Conservation (phyloP, 2,329 filamentous ascomycete species). For the Colletotrichum sansevieriae region DNA sequence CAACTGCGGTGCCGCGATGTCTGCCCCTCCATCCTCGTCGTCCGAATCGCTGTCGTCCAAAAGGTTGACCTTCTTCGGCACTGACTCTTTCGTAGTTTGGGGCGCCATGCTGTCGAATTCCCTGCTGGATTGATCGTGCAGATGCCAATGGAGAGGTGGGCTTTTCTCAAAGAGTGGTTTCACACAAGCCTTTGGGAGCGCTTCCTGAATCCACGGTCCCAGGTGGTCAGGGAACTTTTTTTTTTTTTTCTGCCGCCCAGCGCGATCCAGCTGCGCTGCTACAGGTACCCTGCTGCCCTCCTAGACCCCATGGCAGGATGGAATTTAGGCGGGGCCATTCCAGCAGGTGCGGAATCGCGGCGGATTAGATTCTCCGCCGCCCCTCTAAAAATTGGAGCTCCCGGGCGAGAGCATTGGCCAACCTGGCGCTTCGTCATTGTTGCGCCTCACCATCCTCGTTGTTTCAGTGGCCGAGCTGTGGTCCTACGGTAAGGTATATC, state of each 20-base stretch:
- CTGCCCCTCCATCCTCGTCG: constrained; percentile 56
- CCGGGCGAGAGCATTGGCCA: constrained; percentile 39
- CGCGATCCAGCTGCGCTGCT: constrained; percentile 26
- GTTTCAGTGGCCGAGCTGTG: constrained; percentile 39
- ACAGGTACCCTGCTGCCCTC: background rate
- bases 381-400: constrained; percentile 26
- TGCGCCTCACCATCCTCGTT: constrained; percentile 44
- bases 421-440: constrained; percentile 47
- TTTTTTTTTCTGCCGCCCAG: constrained; percentile 41
- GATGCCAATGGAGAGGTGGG: background rate
- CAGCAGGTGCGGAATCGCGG: constrained; percentile 23
- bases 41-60: constrained; percentile 70
- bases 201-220: constrained; percentile 22
- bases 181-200: constrained; percentile 6
- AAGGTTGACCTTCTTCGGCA: constrained; percentile 60
- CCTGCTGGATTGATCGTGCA: background rate
- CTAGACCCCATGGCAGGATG: background rate
- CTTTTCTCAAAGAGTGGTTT: constrained; percentile 8
- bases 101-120: constrained; percentile 24
- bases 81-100: constrained; percentile 30
- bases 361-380: constrained; percentile 31
- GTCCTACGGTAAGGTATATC: constrained; percentile 28
- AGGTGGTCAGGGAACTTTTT: constrained; percentile 41
- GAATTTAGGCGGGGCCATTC: constrained; percentile 43
- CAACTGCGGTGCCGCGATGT: constrained; percentile 61